Evolutionary conservation across 176 grass and related monocot genomes (phyloP).

Genomic region (Panicum miliaceum): DNA sequence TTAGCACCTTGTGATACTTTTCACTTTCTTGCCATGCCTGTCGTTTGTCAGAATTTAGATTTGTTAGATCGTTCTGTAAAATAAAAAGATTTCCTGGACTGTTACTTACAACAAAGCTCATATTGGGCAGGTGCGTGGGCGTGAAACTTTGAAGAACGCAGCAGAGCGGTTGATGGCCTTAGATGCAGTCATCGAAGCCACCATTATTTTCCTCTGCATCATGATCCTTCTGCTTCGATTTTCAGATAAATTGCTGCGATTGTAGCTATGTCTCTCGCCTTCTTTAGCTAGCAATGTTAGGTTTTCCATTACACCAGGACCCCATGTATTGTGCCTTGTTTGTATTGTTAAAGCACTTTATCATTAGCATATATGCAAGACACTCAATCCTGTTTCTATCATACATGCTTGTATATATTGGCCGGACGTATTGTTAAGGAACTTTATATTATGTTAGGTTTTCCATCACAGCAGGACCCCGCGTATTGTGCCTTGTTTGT

Average conservation of each 20-base stretch:
- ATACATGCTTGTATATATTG: too few species aligned
- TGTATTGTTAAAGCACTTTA: too few species aligned
- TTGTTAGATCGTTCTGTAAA: not conserved
- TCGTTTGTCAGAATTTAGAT: not conserved
- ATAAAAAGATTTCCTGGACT: not conserved
- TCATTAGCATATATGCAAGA: too few species aligned
- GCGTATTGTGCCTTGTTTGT: too few species aligned
- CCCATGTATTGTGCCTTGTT: too few species aligned
- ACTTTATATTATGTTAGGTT: too few species aligned
- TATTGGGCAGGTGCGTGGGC: conserved; percentile 45
- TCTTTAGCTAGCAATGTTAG: not conserved
- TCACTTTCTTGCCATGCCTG: not conserved
- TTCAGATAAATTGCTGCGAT: conserved; percentile 43
- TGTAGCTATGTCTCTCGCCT: not conserved
- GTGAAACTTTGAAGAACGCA: conserved; percentile 34
- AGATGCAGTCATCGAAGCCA: conserved; percentile 49
- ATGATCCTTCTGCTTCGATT: conserved; percentile 47
- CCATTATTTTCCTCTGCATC: conserved; percentile 51
- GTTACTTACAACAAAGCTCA: not conserved
- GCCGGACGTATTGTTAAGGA: too few species aligned
- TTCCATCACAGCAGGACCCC: too few species aligned
- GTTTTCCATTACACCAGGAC: too few species aligned
- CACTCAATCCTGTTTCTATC: too few species aligned
- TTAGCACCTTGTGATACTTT: too few species aligned
- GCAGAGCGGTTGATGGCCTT: conserved; percentile 28